Evolutionary conservation across 768 basidiomycete genomes (phyloP).

Genomic region (Lentinus brumalis): DNA sequence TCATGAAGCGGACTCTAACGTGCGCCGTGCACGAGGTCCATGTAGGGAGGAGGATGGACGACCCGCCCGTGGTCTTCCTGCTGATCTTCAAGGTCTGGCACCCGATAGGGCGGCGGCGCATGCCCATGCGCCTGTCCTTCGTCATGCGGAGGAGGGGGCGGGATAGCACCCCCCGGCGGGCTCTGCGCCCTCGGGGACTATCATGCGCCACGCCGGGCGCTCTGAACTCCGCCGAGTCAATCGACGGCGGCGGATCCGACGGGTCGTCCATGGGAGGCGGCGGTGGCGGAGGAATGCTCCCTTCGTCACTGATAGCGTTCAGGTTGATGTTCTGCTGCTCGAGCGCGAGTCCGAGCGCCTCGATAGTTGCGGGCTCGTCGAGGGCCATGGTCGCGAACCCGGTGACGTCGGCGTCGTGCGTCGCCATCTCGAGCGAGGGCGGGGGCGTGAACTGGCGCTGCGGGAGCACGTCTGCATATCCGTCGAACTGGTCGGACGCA

Average conservation of each 20-base stretch:
- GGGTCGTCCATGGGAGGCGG: constrained; percentile 86
- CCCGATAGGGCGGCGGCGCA: constrained; percentile 81
- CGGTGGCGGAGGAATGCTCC: constrained; percentile 52
- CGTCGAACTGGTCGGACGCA: constrained; percentile 76
- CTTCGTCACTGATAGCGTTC: constrained; percentile 8
- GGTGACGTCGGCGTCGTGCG: constrained; percentile 69
- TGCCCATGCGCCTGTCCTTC: constrained; percentile 43
- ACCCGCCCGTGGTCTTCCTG: constrained; percentile 30
- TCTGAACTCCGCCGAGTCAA: constrained; percentile 74
- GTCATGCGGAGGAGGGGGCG: constrained; percentile 5
- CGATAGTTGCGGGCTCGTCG: constrained; percentile 54
- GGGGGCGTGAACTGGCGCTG: constrained; percentile 66
- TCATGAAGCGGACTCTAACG: neutral
- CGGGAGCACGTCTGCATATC: constrained; percentile 67
- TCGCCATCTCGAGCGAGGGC: constrained; percentile 75
- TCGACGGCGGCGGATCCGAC: constrained; percentile 85
- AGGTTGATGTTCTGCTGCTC: constrained; percentile 42
- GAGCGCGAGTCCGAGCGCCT: constrained; percentile 59
- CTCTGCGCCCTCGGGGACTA: constrained; percentile 24
- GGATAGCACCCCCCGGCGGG: constrained; percentile 10
- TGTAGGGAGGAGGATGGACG: constrained; percentile 39
- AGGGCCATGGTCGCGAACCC: constrained; percentile 54
- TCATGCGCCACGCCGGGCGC: constrained; percentile 30
- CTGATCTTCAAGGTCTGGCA: constrained; percentile 43
- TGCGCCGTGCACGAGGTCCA: constrained; percentile 31